Conservation (phyloP, 805 yeast species). For the Saccharomycopsis microspora region DNA sequence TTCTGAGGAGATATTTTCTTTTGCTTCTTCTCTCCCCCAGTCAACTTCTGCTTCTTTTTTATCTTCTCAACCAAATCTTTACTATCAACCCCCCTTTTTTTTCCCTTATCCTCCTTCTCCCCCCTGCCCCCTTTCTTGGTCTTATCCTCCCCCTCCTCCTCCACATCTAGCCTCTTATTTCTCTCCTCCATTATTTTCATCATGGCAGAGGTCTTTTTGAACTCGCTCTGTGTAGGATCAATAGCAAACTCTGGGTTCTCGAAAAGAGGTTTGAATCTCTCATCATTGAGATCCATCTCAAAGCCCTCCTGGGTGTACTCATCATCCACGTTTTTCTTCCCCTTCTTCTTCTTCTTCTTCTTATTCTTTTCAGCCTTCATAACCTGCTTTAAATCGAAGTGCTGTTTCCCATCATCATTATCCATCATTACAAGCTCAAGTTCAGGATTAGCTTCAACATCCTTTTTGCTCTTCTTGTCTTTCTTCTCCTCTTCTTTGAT, state of each 20-base stretch:
- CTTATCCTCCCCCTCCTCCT: background rate
- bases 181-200: constrained; percentile 70
- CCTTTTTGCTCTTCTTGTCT: constrained; percentile 23
- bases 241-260: constrained; percentile 86
- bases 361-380: constrained; percentile 62
- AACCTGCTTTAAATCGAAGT: constrained; percentile 72
- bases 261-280: constrained; percentile 74
- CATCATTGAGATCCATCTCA: constrained; percentile 61
- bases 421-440: constrained; percentile 63
- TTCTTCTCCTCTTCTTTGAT: constrained; percentile 36
- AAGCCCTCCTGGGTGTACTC: constrained; percentile 34
- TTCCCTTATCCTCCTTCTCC: constrained; percentile 1
- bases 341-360: constrained; percentile 35
- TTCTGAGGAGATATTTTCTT: background rate
- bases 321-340: constrained; percentile 37
- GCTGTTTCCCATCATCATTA: constrained; percentile 33
- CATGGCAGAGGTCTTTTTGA: constrained; percentile 81
- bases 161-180: constrained; percentile 26
- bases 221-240: constrained; percentile 88
- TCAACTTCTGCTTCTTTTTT: constrained; percentile 6
- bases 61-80: constrained; percentile 9
- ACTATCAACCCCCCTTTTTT: background rate
- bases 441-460: constrained; percentile 47
- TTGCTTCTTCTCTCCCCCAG: background rate
- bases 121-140: background rate